These are phyloP conservation scores for Nematodospora anomalae DNA, from an alignment of 1,139 yeast species.

Conservation along the genomic window DNA sequence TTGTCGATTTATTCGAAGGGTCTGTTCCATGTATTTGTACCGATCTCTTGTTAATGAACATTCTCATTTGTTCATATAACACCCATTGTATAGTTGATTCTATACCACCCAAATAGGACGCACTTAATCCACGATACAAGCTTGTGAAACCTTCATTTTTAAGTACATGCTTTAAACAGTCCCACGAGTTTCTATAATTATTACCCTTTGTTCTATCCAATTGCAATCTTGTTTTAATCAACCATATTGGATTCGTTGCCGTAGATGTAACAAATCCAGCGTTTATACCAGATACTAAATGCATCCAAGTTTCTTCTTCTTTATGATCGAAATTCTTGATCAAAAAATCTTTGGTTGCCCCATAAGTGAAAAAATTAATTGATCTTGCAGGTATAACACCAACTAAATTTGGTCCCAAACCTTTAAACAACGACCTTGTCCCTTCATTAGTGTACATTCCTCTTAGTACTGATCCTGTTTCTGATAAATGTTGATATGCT, in stretches of 20 bases:
- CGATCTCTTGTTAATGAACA: slow-evolving; percentile 61
- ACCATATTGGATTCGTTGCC: slow-evolving; percentile 99
- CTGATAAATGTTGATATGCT: slow-evolving; percentile 71
- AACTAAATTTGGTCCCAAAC: slow-evolving; percentile 92
- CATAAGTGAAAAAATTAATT: slow-evolving; percentile 94
- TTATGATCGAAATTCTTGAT: slow-evolving; percentile 66
- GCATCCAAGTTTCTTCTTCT: slow-evolving; percentile 81
- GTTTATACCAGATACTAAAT: slow-evolving; percentile 80
- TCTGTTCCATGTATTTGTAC: slow-evolving; percentile 45
- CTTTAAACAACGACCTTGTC: slow-evolving; percentile 81
- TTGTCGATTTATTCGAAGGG: slow-evolving; percentile 46
- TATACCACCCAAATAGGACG: slow-evolving; percentile 90
- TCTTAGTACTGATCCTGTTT: slow-evolving; percentile 72
- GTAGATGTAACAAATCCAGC: slow-evolving; percentile 97
- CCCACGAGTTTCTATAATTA: slow-evolving; percentile 80
- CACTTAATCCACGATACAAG: slow-evolving; percentile 84
- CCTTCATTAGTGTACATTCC: slow-evolving; percentile 80
- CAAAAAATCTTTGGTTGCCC: slow-evolving; percentile 78
- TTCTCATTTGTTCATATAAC: slow-evolving; percentile 90
- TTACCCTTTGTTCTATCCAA: slow-evolving; percentile 70
- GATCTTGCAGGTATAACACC: slow-evolving; percentile 99
- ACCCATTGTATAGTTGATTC: slow-evolving; percentile 98
- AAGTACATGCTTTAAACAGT: slow-evolving; percentile 71
- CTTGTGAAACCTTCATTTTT: slow-evolving; percentile 78
- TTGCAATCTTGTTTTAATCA: slow-evolving; percentile 91